Percentiles rank a stretch among this genome's conserved stretches.
These are phyloP conservation scores for Aspergillus affinis DNA, from an alignment of 495 filamentous ascomycete genomes.

Conservation along the genomic window DNA sequence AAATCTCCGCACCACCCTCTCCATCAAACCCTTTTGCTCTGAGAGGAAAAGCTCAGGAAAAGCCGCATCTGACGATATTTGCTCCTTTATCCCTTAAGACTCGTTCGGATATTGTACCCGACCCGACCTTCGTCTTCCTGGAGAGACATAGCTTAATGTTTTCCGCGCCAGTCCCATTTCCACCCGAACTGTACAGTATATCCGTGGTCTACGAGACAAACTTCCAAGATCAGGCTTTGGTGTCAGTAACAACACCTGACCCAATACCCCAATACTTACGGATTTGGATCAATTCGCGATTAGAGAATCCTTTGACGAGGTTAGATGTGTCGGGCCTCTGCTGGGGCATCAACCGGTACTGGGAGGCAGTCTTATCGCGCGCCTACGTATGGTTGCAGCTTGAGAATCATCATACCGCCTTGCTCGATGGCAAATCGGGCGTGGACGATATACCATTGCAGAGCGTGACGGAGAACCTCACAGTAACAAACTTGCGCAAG, in stretches of 20 bases:
- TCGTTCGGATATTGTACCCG: conserved; percentile 25
- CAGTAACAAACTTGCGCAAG: conserved; percentile 27
- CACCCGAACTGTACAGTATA: conserved; percentile 34
- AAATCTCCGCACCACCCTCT: conserved; percentile 22
- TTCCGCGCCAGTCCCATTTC: conserved; percentile 39
- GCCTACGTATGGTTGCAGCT: conserved; percentile 42
- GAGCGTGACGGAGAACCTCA: conserved; percentile 16
- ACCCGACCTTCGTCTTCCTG: conserved; percentile 13
- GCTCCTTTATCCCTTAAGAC: conserved; percentile 36
- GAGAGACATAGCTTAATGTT: conserved; percentile 42
- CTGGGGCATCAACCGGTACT: conserved; percentile 45
- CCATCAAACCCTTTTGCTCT: conserved; percentile 41
- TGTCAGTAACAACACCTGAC: conserved; percentile 31
- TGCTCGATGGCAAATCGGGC: conserved; percentile 9
- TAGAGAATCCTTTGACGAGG: conserved; percentile 36
- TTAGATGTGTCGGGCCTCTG: conserved; percentile 45
- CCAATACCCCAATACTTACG: conserved; percentile 33
- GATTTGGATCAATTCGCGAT: conserved; percentile 40
- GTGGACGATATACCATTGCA: neutral
- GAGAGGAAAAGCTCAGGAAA: conserved; percentile 27
- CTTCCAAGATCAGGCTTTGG: conserved; percentile 36
- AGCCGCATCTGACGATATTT: conserved; percentile 38
- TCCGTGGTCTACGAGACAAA: conserved; percentile 41
- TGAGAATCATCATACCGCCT: conserved; percentile 24
- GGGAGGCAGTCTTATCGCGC: conserved; percentile 40